phyloP scores from a whole-genome alignment of 208 protist species.

The Trypanosoma mega region DNA sequence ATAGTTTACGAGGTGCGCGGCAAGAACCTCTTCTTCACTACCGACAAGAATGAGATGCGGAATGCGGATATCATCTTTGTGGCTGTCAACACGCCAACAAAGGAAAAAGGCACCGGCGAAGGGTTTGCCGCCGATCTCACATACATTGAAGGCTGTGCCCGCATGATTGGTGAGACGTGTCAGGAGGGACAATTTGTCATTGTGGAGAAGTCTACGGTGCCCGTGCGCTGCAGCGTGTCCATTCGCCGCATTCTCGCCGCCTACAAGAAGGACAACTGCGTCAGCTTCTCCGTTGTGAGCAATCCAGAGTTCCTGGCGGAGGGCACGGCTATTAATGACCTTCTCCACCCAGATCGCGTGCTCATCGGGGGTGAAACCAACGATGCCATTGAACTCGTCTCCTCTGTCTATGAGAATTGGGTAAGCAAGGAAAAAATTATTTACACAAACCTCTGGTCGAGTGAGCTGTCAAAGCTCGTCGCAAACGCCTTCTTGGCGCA shows the following conservation, averaged over 20 bases:
- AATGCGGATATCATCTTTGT: slow-evolving; percentile 96
- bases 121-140: slow-evolving; percentile 87
- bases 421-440: slow-evolving; percentile 91
- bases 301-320: slow-evolving; percentile 99
- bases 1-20: slow-evolving; percentile 67
- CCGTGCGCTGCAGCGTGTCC: slow-evolving; percentile 44
- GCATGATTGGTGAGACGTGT: slow-evolving; percentile 64
- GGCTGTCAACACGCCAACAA: slow-evolving; percentile 97
- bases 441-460: slow-evolving; percentile 95
- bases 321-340: slow-evolving; percentile 84
- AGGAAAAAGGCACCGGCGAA: slow-evolving; percentile 92
- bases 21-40: slow-evolving; percentile 96
- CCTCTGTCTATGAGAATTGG: slow-evolving; percentile 89
- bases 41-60: slow-evolving; percentile 69
- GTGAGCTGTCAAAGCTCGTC: slow-evolving; percentile 97
- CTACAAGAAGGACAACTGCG: slow-evolving; percentile 18
- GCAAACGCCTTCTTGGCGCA: slow-evolving; percentile 98
- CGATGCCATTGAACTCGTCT: slow-evolving; percentile 54
- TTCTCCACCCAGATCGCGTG: slow-evolving; percentile 94
- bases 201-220: slow-evolving; percentile 96
- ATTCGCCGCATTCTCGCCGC: slow-evolving; percentile 44
- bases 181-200: slow-evolving; percentile 78
- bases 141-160: slow-evolving; percentile 85
- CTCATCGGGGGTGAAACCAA: slow-evolving; percentile 92
- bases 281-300: slow-evolving; percentile 93